These are phyloP conservation scores for Hippophae rhamnoides DNA, from an alignment of 306 rosid species.

Conservation along the genomic window DNA sequence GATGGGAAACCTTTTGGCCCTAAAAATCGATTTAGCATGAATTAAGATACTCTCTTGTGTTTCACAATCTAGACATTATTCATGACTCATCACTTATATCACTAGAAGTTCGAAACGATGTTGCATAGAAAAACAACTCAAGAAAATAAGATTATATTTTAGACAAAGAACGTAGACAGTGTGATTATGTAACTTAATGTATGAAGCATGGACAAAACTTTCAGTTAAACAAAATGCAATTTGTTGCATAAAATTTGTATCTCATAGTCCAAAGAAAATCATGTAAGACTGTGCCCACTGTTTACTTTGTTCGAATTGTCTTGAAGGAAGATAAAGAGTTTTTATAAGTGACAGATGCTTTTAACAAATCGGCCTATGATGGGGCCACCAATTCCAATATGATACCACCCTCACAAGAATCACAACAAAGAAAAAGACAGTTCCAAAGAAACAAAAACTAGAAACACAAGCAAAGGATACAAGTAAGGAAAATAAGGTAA, in stretches of 20 bases:
- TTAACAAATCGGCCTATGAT: no score
- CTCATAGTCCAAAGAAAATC: not conserved
- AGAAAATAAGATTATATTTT: not conserved
- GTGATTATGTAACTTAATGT: not conserved
- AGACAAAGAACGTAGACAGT: not conserved
- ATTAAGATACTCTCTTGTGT: constrained; percentile 17
- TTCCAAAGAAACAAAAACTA: no score
- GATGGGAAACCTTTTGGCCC: constrained; percentile 83
- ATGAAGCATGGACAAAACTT: not conserved
- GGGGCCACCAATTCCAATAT: no score
- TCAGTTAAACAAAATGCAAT: not conserved
- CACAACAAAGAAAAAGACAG: no score
- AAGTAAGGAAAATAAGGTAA: no score
- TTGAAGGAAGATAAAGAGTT: no score
- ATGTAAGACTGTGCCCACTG: not conserved
- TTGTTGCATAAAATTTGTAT: not conserved
- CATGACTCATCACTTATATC: constrained; percentile 1
- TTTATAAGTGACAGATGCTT: no score
- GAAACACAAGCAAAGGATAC: no score
- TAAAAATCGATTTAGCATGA: constrained; percentile 11
- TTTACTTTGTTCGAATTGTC: not conserved
- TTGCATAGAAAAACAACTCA: not conserved
- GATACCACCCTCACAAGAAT: no score
- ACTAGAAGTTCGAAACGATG: constrained; percentile 2
- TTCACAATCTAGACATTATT: constrained; percentile 9